Evolutionary conservation across 805 yeast species (phyloP), one percentile per base, ranked within the genome.

Genomic region (Cyberlindnera sargentensis): DNA sequence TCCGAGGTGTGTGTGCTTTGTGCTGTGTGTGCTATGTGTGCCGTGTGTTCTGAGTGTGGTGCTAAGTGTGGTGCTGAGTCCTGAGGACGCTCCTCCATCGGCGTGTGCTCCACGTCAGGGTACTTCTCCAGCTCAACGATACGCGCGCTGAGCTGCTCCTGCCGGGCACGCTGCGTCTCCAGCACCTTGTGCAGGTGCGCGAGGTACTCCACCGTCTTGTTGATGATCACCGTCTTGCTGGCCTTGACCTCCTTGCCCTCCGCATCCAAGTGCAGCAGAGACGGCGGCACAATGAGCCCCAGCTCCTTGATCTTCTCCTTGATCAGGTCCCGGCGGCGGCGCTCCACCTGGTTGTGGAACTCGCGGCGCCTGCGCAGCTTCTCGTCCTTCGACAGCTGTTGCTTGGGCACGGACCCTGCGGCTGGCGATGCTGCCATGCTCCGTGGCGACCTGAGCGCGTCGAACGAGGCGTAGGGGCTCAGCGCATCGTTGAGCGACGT

Each of bases 321-420:
- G 57, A 90, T 90, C 53, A 87, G 71, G 61, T 91, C 98, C 49
- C 98, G 73, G 58, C 98, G 75, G 53, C 96, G 73, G 55, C 96
- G 74, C 63, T 90, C 98, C 4, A 90, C 97, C 1, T 95, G 96
- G 59, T 90, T 90, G 62, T 90, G 98, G 48, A 88, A 82, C 58
- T 89, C 96, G 47, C 95, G 68, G 49, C 96, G 73, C 49, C 95
- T 73, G 47, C 79, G 76, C 42, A 84, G 61, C 57, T 84, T 84
- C 46, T 83, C 88, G 42, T 84, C 95, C 55, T 78, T 79, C 4
- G 75, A 62, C 33, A 73, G 44, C 41, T 55, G 58, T 40, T 53
- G 56, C 55, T 60, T 50, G 34, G 60, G 64, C 26, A 60, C 43
- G 15, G 46, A 36, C 27, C 53, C 50, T 8, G 45, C 34, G 11